These are phyloP conservation scores for Coffea humblotiana DNA, from an alignment of 305 asterid species.

Conservation along the genomic window DNA sequence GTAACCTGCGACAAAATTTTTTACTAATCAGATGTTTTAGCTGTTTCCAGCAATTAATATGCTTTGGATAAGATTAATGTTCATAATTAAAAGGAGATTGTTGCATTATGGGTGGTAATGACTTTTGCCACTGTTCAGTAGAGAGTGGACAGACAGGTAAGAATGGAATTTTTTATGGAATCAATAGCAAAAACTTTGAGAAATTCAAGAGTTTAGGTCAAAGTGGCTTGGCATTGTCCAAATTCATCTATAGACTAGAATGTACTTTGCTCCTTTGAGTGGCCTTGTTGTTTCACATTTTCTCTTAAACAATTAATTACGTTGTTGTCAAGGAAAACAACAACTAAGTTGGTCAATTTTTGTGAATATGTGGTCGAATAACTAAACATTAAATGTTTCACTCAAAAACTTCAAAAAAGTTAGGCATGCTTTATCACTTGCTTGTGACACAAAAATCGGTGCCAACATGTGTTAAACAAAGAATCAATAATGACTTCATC, in stretches of 20 bases:
- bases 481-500: too few species aligned
- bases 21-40: background rate
- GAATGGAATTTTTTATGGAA: background rate
- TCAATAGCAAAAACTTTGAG: background rate
- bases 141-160: background rate
- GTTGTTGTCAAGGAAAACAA: background rate
- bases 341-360: too few species aligned
- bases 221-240: background rate
- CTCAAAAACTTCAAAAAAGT: too few species aligned
- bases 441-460: too few species aligned
- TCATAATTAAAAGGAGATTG: background rate
- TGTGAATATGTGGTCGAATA: too few species aligned
- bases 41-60: background rate
- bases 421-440: too few species aligned
- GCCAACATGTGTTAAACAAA: too few species aligned
- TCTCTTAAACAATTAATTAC: background rate
- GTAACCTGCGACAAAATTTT: background rate
- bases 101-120: background rate
- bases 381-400: too few species aligned
- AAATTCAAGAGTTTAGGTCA: background rate
- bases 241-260: background rate
- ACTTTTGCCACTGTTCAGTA: background rate
- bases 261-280: background rate
- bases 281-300: background rate
- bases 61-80: background rate